Conservation (phyloP, 2,329 filamentous ascomycete genomes). For the Simplicillium sp. region DNA sequence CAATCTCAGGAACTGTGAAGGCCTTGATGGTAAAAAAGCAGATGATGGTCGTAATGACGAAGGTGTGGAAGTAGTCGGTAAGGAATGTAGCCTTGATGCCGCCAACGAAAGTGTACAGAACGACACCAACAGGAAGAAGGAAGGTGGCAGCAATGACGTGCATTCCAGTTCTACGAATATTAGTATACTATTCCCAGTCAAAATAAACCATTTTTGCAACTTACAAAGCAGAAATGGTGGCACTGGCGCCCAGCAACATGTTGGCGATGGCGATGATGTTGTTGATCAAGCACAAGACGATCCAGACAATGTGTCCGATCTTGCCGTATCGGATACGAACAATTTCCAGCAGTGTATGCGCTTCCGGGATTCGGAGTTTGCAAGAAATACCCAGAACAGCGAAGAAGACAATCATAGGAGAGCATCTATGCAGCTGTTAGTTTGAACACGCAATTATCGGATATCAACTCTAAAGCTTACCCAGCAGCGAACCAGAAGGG, state of each 20-base stretch:
- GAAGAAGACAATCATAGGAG: constrained; percentile 47
- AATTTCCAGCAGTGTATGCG: constrained; percentile 44
- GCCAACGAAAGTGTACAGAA: constrained; percentile 27
- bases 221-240: constrained; percentile 23
- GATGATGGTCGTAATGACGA: constrained; percentile 42
- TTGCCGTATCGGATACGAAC: constrained; percentile 40
- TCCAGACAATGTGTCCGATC: constrained; percentile 39
- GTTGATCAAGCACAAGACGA: constrained; percentile 41
- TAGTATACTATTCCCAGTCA: background rate
- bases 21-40: constrained; percentile 37
- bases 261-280: constrained; percentile 44
- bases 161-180: constrained; percentile 30
- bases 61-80: constrained; percentile 45
- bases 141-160: constrained; percentile 40
- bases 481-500: constrained; percentile 50
- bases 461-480: too few species aligned
- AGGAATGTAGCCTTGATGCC: constrained; percentile 32
- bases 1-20: constrained; percentile 34
- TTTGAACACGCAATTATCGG: background rate
- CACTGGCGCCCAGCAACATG: constrained; percentile 34
- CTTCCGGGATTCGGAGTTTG: constrained; percentile 42
- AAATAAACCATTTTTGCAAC: constrained; percentile 4
- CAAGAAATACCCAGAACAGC: constrained; percentile 39
- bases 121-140: constrained; percentile 27
- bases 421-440: constrained; percentile 20